These are phyloP conservation scores for Botryotinia globosa DNA, from an alignment of 2,329 filamentous ascomycete species.

Conservation along the genomic window DNA sequence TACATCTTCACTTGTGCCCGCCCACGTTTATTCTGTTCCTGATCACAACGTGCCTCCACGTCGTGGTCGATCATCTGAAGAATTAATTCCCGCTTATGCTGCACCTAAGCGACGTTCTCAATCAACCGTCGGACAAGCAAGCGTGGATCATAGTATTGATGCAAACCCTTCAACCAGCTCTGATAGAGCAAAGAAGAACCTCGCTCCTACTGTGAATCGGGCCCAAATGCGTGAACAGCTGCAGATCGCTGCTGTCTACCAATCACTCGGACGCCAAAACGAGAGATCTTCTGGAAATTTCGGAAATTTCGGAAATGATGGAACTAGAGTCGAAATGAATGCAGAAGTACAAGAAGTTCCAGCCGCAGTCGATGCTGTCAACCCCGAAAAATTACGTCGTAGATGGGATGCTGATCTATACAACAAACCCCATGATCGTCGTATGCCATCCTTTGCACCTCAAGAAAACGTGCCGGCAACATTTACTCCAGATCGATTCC, in stretches of 20 bases:
- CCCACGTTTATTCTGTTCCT: background rate
- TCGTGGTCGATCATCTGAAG: background rate
- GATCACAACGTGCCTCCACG: background rate
- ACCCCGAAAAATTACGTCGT: background rate
- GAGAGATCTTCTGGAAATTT: background rate
- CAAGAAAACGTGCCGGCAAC: background rate
- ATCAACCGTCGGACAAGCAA: background rate
- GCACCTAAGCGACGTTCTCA: background rate
- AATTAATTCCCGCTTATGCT: background rate
- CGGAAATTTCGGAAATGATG: background rate
- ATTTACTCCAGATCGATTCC: background rate
- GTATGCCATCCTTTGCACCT: background rate
- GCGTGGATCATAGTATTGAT: background rate
- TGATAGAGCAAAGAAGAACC: too few species aligned
- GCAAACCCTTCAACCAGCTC: accelerated
- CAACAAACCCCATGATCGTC: background rate
- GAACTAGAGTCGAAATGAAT: background rate
- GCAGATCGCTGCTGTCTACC: background rate
- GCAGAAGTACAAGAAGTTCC: background rate
- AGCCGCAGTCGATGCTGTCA: accelerated
- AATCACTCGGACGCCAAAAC: background rate
- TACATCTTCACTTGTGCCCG: background rate
- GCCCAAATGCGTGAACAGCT: background rate
- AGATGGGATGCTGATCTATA: background rate
- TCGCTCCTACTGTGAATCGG: background rate